phyloP scores from a whole-genome alignment of 306 rosid genomes.

The Dalbergia cochinchinensis region DNA sequence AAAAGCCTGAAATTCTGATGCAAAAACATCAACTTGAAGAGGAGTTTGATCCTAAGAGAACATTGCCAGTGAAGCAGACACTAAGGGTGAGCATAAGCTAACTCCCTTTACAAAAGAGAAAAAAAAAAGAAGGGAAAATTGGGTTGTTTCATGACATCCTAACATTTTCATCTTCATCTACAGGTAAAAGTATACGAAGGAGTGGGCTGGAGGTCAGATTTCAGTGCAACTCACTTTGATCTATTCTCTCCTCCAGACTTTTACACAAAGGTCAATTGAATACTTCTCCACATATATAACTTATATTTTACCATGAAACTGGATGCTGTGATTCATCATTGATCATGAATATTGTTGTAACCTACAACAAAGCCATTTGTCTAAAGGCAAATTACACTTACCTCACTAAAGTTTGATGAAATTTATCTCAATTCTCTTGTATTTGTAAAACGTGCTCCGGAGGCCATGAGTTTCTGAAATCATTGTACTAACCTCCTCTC shows the following conservation, averaged over 20 bases:
- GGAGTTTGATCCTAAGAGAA: constrained; percentile 73
- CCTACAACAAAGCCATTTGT: not conserved
- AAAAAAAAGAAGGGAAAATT: not conserved
- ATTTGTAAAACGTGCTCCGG: too few species aligned
- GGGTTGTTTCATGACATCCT: constrained; percentile 26
- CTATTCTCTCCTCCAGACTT: constrained; percentile 89
- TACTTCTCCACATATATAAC: constrained; percentile 21
- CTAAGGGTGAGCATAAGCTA: constrained; percentile 59
- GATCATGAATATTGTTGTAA: too few species aligned
- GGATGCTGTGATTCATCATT: constrained; percentile 4
- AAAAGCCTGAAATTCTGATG: constrained; percentile 75
- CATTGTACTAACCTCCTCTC: too few species aligned
- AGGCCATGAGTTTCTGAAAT: too few species aligned
- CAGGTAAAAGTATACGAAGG: constrained; percentile 69
- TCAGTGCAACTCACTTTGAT: constrained; percentile 49
- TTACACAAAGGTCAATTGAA: constrained; percentile 64
- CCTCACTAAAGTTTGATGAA: too few species aligned
- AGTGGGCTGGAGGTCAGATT: constrained; percentile 44
- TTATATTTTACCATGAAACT: not conserved
- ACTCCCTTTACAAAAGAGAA: constrained; percentile 12
- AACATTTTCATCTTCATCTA: constrained; percentile 36
- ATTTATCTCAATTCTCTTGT: too few species aligned
- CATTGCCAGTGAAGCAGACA: constrained; percentile 59
- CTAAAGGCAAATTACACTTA: not conserved
- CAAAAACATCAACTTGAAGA: constrained; percentile 52